Conservation (phyloP, 768 basidiomycete genomes). For the Hydnum rufescens region DNA sequence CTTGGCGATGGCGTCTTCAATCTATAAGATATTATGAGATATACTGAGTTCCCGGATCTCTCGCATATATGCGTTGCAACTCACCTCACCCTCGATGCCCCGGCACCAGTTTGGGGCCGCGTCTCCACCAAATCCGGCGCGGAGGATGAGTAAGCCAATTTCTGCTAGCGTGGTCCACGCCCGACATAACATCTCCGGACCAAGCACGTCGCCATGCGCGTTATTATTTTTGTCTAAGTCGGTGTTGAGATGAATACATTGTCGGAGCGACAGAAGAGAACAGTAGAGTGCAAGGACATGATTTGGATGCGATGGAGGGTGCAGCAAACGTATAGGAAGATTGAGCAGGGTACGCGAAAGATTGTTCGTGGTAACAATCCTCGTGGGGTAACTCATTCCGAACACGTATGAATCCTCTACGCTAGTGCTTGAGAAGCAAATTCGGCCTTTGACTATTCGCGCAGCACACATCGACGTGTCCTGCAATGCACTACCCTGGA, state of each 20-base stretch:
- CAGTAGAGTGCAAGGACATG: constrained; percentile 36
- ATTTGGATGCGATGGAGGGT: constrained; percentile 40
- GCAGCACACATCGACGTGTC: too few species aligned
- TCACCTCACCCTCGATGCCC: constrained; percentile 37
- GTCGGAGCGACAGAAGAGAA: constrained; percentile 34
- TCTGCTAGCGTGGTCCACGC: constrained; percentile 56
- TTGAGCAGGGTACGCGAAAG: too few species aligned
- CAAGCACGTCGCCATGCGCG: constrained; percentile 17
- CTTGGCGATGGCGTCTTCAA: constrained; percentile 46
- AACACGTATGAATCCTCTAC: too few species aligned
- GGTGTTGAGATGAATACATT: constrained; percentile 26
- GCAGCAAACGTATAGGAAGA: constrained; percentile 37
- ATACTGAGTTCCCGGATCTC: neutral
- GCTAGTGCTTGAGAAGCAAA: too few species aligned
- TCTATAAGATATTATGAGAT: constrained; percentile 16
- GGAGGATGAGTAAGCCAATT: constrained; percentile 37
- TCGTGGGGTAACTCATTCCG: too few species aligned
- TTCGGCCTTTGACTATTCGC: too few species aligned
- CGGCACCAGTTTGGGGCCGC: constrained; percentile 23
- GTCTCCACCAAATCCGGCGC: constrained; percentile 23
- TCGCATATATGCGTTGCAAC: constrained; percentile 2
- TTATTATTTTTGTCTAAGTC: constrained; percentile 14
- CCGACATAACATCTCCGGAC: constrained; percentile 41
- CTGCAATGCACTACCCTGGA: too few species aligned
- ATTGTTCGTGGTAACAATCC: too few species aligned